Base-by-base conservation (phyloP, 257 asterid genomes). In the Ilex aquifolium region DNA sequence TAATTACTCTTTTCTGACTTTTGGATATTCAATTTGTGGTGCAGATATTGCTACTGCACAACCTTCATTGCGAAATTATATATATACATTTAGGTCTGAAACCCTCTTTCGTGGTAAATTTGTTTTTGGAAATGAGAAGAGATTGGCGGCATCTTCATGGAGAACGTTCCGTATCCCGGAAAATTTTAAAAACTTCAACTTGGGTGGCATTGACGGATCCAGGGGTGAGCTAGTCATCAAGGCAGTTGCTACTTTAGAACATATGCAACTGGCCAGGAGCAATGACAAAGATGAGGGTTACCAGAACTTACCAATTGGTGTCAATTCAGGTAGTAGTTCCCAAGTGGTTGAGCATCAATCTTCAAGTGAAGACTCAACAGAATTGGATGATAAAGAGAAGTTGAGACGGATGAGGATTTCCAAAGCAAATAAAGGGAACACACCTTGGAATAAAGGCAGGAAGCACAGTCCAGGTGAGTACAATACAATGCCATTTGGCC, bases 361-460 rank as follows among this genome's bases (percentile, higher is more conserved):
- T 58, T 65, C 78, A 51, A 65, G 66, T 73, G 91, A 79, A 64
- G 91, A 82, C 64, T 72, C 72, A 15, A 63, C 63, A 29, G 82
- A 84, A 54, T 64, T 80, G 64, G 81, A 72, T n/a, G 96, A 82
- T 46, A 79, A 85, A 66, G 97, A 90, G 75, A 72, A 65, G 78
- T 66, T 87, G 84, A 85, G 99, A 76, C 90, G 99, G 82, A 72
- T 77, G 91, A 82, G 94, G 83, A 90, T 90, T 72, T 93, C 99
- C 1, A 82, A 85, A 69, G 97, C 99, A 32, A 93, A 90, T 72
- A 93, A 87, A 66, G 99, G 99, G 53, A 93, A 90, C 46, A 85
- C 78, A 32, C 96, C 99, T 27, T 93, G 99, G 99, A 93, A 93
- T 80, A 83, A 83, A 79, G 99, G 99, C 64, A 85, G 74, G 83